Percentiles rank a stretch among this genome's conserved stretches.
These are phyloP conservation scores for Aspergillus pseudoglaucus DNA, from an alignment of 2,329 filamentous ascomycete genomes.

Conservation along the genomic window DNA sequence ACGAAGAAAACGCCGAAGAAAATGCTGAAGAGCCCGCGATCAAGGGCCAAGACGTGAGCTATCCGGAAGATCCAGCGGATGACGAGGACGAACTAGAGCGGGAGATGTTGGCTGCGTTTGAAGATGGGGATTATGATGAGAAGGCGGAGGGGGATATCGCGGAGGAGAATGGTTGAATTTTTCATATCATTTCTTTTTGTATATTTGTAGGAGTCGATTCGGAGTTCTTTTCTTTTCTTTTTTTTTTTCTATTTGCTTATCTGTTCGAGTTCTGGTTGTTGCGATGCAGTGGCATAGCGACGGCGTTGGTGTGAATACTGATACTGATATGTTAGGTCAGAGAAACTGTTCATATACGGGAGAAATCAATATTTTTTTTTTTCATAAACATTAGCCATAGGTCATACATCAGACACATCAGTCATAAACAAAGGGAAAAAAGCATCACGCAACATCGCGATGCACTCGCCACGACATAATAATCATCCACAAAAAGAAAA, in stretches of 20 bases:
- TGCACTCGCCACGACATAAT: conserved; percentile 54
- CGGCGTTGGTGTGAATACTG: conserved; percentile 12
- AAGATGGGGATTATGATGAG: conserved; percentile 34
- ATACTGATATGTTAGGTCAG: not conserved
- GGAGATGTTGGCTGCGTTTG: conserved; percentile 57
- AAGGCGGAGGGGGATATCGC: conserved; percentile 29
- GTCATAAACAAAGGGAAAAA: conserved; percentile 8
- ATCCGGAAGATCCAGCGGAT: conserved; percentile 27
- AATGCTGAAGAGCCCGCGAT: conserved; percentile 22
- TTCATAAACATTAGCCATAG: not conserved
- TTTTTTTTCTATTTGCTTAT: not conserved
- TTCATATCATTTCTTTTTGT: conserved; percentile 3
- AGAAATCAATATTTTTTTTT: not conserved
- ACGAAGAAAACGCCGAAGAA: conserved; percentile 22
- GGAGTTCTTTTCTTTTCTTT: too few relatives aligned
- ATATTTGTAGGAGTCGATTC: not conserved
- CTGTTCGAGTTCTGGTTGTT: conserved; percentile 12
- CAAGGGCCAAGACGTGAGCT: conserved; percentile 22
- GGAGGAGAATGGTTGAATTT: conserved; percentile 25
- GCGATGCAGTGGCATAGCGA: conserved; percentile 28
- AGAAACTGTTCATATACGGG: not conserved
- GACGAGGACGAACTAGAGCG: conserved; percentile 44
- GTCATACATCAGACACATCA: not conserved
- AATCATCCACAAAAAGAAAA: conserved; percentile 63
- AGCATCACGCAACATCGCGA: conserved; percentile 19